phyloP scores from a whole-genome alignment of 495 filamentous ascomycete genomes.

The Friedmanniomyces endolithicus region DNA sequence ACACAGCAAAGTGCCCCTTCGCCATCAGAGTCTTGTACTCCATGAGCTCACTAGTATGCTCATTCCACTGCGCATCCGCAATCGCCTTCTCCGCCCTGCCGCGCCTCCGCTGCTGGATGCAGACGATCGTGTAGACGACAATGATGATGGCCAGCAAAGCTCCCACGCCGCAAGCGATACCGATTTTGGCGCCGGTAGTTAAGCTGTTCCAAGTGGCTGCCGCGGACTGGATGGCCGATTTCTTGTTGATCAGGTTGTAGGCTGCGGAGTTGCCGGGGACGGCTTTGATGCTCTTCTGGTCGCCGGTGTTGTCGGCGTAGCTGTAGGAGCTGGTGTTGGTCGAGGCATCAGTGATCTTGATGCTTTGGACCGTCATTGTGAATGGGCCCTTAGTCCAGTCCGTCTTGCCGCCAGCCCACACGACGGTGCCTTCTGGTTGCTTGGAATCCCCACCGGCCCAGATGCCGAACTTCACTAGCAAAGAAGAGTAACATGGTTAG shows the following conservation, averaged over 20 bases:
- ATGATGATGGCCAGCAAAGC: background rate
- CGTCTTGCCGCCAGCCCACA: conserved; percentile 72
- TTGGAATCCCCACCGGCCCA: conserved; percentile 71
- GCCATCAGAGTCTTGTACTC: conserved; percentile 14
- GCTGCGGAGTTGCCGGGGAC: conserved; percentile 12
- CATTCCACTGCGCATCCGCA: conserved; percentile 19
- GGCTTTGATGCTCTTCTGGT: conserved; percentile 17
- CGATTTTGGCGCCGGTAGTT: conserved; percentile 19
- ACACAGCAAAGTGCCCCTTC: conserved; percentile 16
- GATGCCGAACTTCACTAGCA: conserved; percentile 68
- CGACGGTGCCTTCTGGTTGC: conserved; percentile 33
- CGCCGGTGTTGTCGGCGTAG: conserved; percentile 17
- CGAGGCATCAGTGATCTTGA: conserved; percentile 16
- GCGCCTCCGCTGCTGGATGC: conserved; percentile 14
- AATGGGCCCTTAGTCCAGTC: conserved; percentile 47
- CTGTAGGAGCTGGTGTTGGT: conserved; percentile 16
- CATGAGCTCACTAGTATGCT: conserved; percentile 12
- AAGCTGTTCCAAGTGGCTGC: conserved; percentile 13
- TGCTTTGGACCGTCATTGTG: conserved; percentile 19
- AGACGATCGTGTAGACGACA: conserved; percentile 8
- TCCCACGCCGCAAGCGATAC: conserved; percentile 17
- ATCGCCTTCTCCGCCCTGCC: conserved; percentile 13
- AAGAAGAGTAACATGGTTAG: too few species aligned
- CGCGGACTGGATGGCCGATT: conserved; percentile 10
- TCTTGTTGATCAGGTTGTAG: conserved; percentile 14